Evolutionary conservation across 2,329 filamentous ascomycete genomes (phyloP).

Genomic region (Aureobasidium sp.): DNA sequence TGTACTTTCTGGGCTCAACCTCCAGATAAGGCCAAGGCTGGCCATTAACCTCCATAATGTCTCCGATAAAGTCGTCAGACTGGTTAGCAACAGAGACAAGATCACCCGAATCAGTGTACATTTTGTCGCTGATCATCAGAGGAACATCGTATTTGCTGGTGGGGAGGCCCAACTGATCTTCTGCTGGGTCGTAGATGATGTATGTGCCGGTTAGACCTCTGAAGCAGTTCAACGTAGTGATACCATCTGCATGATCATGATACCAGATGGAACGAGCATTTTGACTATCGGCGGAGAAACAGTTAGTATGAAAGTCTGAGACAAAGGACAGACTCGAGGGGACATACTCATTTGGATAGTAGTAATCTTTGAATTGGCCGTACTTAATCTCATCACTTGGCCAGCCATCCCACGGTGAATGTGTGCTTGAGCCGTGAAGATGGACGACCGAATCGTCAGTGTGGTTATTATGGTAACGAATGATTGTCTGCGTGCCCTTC

Average conservation of each 20-base stretch:
- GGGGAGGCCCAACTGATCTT: conserved; percentile 43
- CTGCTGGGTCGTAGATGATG: conserved; percentile 45
- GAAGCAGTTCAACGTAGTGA: conserved; percentile 50
- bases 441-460: conserved; percentile 40
- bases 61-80: conserved; percentile 45
- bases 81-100: conserved; percentile 41
- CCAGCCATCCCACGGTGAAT: conserved; percentile 47
- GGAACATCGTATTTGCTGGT: conserved; percentile 48
- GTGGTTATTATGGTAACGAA: conserved; percentile 46
- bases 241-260: conserved; percentile 39
- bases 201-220: conserved; percentile 52
- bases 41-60: conserved; percentile 53
- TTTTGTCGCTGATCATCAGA: conserved; percentile 44
- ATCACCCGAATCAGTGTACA: conserved; percentile 46
- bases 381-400: conserved; percentile 45
- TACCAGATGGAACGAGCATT: conserved; percentile 10
- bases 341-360: conserved; percentile 46
- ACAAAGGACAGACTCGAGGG: background rate
- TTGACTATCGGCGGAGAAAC: background rate
- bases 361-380: conserved; percentile 55
- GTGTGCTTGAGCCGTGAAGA: conserved; percentile 44
- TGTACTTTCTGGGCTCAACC: conserved; percentile 55
- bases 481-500: conserved; percentile 42
- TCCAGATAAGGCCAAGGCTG: conserved; percentile 53
- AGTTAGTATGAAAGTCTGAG: background rate